Base-by-base conservation (phyloP, 768 basidiomycete species). In the Leucogyrophana mollusca region DNA sequence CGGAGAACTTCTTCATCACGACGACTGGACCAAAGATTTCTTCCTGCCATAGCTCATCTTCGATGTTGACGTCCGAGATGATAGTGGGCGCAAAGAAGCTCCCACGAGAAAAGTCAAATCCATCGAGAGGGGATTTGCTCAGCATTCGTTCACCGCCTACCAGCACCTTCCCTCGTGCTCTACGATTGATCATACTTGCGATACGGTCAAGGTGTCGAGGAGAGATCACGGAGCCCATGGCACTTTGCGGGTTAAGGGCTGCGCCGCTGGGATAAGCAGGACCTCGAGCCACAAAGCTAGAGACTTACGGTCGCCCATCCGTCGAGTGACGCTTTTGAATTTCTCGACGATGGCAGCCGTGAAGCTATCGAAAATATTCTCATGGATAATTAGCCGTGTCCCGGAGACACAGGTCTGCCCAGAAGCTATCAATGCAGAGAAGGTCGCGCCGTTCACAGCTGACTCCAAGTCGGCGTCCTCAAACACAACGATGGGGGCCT, bases 391-490 rank as follows among this genome's bases (percentile, higher is more conserved):
- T 16, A 93, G 70, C n/a, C 90, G 79, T 10, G 89, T 83, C n/a
- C 89, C 90, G 2, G 90, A 92, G n/a, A 93, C 85, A 49, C 90
- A 92, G 8, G 90, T 92, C 68, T 94, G 91, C 3, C 91, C 91
- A 18, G 88, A 90, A 1, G 91, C 91, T 40, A 94, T 71, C 55
- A 93, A 94, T 1, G 85, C 80, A 9, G 89, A 85, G 57, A 94
- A 93, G 0, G 88, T 85, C 5, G 79, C 80, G 14, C 91, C 91
- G 51, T 93, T 92, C 17, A 88, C 85, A 0, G 90, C 85, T n/a
- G 79, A 75, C 17, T 68, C 52, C 40, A 90, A 56, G 56, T 92
- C 85, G 6, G 88, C 84, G 58, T 94, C 89, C 40, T 83, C 71
- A 57, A 92, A 93, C 9, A 93, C 72, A 9, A 93, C 59, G 35